phyloP scores from a whole-genome alignment of 106 monocot species.

The Vanilla planifolia region DNA sequence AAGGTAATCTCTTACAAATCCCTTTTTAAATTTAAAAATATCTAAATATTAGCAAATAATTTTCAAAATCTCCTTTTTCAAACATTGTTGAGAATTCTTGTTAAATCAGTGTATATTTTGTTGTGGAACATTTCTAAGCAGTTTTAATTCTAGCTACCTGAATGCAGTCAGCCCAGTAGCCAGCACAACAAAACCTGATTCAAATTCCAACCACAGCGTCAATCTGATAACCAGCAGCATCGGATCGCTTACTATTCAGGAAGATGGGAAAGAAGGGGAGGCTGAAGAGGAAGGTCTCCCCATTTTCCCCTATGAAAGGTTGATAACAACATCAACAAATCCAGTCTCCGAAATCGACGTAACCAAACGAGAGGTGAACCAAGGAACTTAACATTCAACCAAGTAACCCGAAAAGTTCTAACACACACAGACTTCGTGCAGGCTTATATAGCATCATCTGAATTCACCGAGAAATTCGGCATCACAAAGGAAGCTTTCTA shows the following conservation, averaged over 20 bases:
- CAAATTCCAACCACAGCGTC: constrained; percentile 27
- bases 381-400: background rate
- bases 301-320: constrained; percentile 71
- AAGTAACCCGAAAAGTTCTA: background rate
- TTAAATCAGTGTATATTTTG: too few species aligned
- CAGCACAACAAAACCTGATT: constrained; percentile 34
- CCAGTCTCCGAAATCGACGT: constrained; percentile 72
- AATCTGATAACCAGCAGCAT: constrained; percentile 29
- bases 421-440: constrained; percentile 24
- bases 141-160: too few species aligned
- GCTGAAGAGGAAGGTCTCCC: constrained; percentile 69
- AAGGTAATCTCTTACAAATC: too few species aligned
- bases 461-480: constrained; percentile 81
- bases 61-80: too few species aligned
- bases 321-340: constrained; percentile 45
- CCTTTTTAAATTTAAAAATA: too few species aligned
- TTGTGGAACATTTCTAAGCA: too few species aligned
- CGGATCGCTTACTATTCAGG: constrained; percentile 47
- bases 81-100: too few species aligned
- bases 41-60: too few species aligned
- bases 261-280: constrained; percentile 66
- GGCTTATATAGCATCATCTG: constrained; percentile 66
- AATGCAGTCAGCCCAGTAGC: constrained; percentile 38
- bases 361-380: constrained; percentile 63
- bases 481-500: constrained; percentile 72